A percentile compares a stretch with the other conserved stretches of the same genome.
These are phyloP conservation scores for Amanita bisporigera DNA, from an alignment of 1,284 basidiomycete species.

Conservation along the genomic window DNA sequence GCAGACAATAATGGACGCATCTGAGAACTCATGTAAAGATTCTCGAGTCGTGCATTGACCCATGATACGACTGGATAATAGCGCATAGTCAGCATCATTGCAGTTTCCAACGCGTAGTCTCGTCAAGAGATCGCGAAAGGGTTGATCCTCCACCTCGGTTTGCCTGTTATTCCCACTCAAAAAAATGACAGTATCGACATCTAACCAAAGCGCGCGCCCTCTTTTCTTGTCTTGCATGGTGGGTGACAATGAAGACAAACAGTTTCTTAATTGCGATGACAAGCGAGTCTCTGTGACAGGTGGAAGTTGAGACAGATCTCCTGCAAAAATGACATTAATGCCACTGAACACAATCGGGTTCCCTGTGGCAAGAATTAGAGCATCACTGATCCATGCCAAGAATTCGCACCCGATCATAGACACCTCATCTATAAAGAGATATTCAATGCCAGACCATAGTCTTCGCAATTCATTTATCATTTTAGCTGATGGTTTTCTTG, in stretches of 20 bases:
- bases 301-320: conserved; percentile 48
- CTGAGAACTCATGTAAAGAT: neutral
- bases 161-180: conserved; percentile 38
- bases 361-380: conserved; percentile 40
- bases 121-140: conserved; percentile 33
- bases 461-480: conserved; percentile 20
- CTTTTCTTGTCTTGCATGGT: conserved; percentile 24
- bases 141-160: conserved; percentile 25
- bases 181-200: conserved; percentile 34
- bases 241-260: neutral
- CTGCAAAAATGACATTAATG: conserved; percentile 47
- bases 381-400: conserved; percentile 35
- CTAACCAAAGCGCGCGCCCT: conserved; percentile 41
- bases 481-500: conserved; percentile 11
- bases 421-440: conserved; percentile 50
- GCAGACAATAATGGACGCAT: conserved; percentile 36
- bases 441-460: conserved; percentile 49
- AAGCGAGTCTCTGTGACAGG: conserved; percentile 36
- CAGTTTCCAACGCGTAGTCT: conserved; percentile 34
- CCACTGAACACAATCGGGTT: conserved; percentile 43
- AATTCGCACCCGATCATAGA: conserved; percentile 48
- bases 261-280: conserved; percentile 11
- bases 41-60: too few relatives aligned
- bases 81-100: conserved; percentile 26
- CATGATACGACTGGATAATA: conserved; percentile 21